Evolutionary conservation across 768 basidiomycete genomes (phyloP).

Genomic region (Termitomyces sp.): DNA sequence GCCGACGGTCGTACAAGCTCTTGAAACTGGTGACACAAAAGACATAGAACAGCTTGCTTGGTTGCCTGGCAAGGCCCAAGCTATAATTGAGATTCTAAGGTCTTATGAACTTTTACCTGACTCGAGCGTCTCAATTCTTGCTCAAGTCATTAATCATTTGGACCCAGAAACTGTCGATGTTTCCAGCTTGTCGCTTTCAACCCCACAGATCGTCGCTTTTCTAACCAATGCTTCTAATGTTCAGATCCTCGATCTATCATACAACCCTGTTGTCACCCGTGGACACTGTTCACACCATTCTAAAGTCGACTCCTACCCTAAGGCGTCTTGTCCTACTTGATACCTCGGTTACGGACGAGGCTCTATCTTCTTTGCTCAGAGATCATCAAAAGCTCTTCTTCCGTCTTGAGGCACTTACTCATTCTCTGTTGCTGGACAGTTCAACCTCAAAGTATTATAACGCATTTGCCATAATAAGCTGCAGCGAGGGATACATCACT

Average conservation of each 20-base stretch:
- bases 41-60: conserved; percentile 22
- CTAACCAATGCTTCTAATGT: conserved; percentile 7
- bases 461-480: conserved; percentile 14
- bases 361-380: conserved; percentile 17
- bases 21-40: conserved; percentile 16
- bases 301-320: conserved; percentile 13
- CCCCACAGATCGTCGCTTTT: conserved; percentile 18
- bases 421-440: conserved; percentile 17
- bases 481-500: background rate
- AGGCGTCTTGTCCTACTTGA: conserved; percentile 20
- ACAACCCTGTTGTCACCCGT: conserved; percentile 17
- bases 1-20: conserved; percentile 19
- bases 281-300: conserved; percentile 16
- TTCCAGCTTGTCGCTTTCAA: conserved; percentile 16
- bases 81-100: conserved; percentile 16
- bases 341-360: conserved; percentile 16
- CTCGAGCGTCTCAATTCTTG: conserved; percentile 18
- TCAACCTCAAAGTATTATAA: conserved; percentile 1
- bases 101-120: conserved; percentile 20
- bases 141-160: conserved; percentile 11
- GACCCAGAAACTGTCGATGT: conserved; percentile 18
- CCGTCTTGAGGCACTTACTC: conserved; percentile 21
- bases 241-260: conserved; percentile 20
- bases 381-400: conserved; percentile 20
- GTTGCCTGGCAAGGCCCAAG: conserved; percentile 21